phyloP scores from a whole-genome alignment of 805 yeast species.

The Gaillardinia entomophila region DNA sequence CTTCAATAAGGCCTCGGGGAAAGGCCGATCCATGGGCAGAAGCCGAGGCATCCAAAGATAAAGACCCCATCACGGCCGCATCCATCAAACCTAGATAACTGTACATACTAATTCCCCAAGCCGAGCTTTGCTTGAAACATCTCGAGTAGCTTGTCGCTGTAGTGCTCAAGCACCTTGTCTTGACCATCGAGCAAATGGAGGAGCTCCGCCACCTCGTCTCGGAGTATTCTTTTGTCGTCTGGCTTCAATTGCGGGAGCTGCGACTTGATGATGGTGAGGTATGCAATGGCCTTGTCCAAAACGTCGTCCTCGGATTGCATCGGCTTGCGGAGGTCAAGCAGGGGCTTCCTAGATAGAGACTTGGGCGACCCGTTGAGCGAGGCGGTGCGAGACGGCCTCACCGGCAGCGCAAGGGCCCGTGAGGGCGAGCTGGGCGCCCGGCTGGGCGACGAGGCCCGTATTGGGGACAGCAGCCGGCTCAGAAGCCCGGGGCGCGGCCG shows the following conservation, averaged over 20 bases:
- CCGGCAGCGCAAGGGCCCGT: neutral
- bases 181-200: constrained; percentile 10
- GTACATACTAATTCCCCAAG: constrained; percentile 1
- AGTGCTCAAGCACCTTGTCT: constrained; percentile 26
- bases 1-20: neutral
- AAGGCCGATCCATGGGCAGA: constrained; percentile 3
- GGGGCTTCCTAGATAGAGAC: neutral
- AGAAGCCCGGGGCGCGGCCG: constrained; percentile 1
- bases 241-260: constrained; percentile 5
- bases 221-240: constrained; percentile 9
- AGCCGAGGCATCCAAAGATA: constrained; percentile 8
- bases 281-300: constrained; percentile 8
- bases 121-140: constrained; percentile 19
- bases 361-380: constrained; percentile 1
- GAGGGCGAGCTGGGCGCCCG: constrained; percentile 7
- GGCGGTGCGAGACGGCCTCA: neutral
- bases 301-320: constrained; percentile 1
- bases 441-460: constrained; percentile 8
- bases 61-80: constrained; percentile 33
- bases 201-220: constrained; percentile 14
- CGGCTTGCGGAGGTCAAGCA: neutral
- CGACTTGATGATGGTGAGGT: constrained; percentile 9
- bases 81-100: constrained; percentile 29
- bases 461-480: constrained; percentile 3
- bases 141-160: constrained; percentile 32